Evolutionary conservation across 371 early-diverging fungal genomes (phyloP).

Genomic region (Funneliformis caledonium): DNA sequence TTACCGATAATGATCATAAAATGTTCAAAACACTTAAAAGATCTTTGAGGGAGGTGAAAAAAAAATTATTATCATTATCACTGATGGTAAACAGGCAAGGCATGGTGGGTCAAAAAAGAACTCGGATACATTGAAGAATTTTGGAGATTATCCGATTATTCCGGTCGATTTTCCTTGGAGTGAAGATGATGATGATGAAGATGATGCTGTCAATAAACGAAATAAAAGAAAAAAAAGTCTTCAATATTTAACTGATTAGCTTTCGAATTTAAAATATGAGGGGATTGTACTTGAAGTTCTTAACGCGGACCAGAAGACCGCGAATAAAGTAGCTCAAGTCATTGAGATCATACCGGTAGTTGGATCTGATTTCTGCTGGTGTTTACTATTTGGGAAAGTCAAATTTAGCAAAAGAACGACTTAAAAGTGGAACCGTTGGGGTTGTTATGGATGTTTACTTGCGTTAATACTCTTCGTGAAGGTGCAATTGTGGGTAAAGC

Average conservation of each 20-base stretch:
- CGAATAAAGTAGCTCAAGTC: background rate
- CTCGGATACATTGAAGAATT: constrained; percentile 5
- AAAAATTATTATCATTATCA: constrained; percentile 2
- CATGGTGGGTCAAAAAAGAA: too few species aligned
- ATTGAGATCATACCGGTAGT: background rate
- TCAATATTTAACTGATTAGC: background rate
- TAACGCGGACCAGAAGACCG: background rate
- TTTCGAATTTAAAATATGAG: background rate
- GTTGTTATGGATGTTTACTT: too few species aligned
- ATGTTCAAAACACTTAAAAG: constrained; percentile 7
- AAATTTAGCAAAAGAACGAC: too few species aligned
- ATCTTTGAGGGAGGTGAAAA: constrained; percentile 11
- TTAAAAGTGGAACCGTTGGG: too few species aligned
- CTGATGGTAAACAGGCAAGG: background rate
- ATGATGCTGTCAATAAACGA: background rate
- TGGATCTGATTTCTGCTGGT: background rate
- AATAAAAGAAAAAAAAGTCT: background rate
- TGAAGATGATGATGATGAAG: background rate
- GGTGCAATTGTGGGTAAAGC: too few species aligned
- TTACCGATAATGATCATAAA: background rate
- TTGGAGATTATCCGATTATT: too few species aligned
- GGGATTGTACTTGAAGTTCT: background rate
- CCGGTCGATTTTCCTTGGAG: constrained; percentile 17
- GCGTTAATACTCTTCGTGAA: too few species aligned
- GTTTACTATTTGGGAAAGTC: too few species aligned